phyloP scores from a whole-genome alignment of 1,284 basidiomycete species.

The Laetiporus sulphureus region DNA sequence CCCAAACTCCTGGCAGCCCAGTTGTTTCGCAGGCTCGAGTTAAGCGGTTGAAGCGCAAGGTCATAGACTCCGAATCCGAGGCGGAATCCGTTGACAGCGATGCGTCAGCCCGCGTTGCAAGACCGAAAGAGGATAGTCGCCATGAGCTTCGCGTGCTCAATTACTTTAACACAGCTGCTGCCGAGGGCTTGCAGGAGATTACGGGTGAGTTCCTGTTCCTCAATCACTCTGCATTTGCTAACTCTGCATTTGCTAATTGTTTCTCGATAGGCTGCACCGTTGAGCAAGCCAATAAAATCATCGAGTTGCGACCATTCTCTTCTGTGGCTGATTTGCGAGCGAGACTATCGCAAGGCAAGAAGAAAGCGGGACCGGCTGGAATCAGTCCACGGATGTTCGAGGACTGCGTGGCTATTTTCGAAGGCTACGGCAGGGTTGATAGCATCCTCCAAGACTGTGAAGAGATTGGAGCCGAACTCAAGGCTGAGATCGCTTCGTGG shows the following conservation, averaged over 20 bases:
- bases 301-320: conserved; percentile 76
- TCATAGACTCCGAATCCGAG: conserved; percentile 67
- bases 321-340: conserved; percentile 73
- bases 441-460: conserved; percentile 87
- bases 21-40: conserved; percentile 33
- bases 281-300: conserved; percentile 80
- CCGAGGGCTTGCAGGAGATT: conserved; percentile 79
- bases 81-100: conserved; percentile 33
- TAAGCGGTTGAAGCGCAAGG: conserved; percentile 49
- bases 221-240: not conserved
- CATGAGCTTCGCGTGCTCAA: conserved; percentile 52
- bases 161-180: conserved; percentile 81
- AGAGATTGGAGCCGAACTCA: conserved; percentile 66
- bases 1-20: conserved; percentile 37
- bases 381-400: conserved; percentile 89
- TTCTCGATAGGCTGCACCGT: conserved; percentile 63
- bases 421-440: conserved; percentile 90
- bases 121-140: conserved; percentile 19
- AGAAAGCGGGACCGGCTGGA: conserved; percentile 74
- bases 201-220: conserved; percentile 56
- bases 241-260: not conserved
- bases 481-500: conserved; percentile 77
- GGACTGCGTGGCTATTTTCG: conserved; percentile 84
- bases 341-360: conserved; percentile 78
- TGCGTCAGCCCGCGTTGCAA: conserved; percentile 14